A percentile compares a stretch with the other conserved stretches of the same genome.
Conservation (phyloP, 768 basidiomycete genomes). For the Termitomyces sp. region DNA sequence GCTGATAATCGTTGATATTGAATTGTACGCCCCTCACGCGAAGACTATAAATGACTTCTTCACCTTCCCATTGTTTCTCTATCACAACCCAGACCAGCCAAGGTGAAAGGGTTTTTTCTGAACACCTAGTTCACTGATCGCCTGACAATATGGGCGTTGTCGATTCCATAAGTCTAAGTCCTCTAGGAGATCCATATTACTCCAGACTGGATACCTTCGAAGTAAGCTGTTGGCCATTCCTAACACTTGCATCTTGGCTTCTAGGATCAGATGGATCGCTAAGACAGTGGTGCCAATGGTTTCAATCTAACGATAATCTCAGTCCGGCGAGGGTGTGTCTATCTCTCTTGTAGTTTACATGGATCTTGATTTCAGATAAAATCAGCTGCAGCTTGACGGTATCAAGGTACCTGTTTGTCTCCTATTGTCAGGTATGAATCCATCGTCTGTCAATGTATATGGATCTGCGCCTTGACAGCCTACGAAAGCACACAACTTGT, state of each 20-base stretch:
- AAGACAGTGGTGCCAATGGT: slow-evolving; percentile 12
- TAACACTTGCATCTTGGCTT: slow-evolving; percentile 8
- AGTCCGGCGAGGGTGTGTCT: slow-evolving; percentile 20
- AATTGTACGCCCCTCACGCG: slow-evolving; percentile 22
- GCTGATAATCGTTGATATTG: slow-evolving; percentile 22
- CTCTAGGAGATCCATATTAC: slow-evolving; percentile 8
- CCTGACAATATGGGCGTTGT: slow-evolving; percentile 7
- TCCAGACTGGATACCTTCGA: not conserved
- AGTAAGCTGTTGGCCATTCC: slow-evolving; percentile 3
- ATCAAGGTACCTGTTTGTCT: slow-evolving; percentile 19
- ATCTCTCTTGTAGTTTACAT: slow-evolving; percentile 7
- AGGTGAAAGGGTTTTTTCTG: slow-evolving; percentile 4
- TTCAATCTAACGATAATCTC: slow-evolving; percentile 10
- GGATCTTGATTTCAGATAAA: slow-evolving; percentile 10
- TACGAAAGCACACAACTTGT: not conserved
- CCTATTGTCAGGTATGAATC: slow-evolving; percentile 19
- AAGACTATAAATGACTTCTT: slow-evolving; percentile 40
- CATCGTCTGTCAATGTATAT: slow-evolving; percentile 18
- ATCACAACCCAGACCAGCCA: slow-evolving; percentile 7
- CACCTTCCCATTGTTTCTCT: slow-evolving; percentile 11
- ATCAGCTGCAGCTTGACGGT: slow-evolving; percentile 11
- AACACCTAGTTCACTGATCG: slow-evolving; percentile 2
- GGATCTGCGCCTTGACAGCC: slow-evolving; percentile 5
- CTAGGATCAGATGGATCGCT: not conserved
- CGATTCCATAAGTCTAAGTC: not conserved